Evolutionary conservation across 306 rosid genomes (phyloP), one percentile per base, ranked within the genome.

Genomic region (Parietaria judaica): DNA sequence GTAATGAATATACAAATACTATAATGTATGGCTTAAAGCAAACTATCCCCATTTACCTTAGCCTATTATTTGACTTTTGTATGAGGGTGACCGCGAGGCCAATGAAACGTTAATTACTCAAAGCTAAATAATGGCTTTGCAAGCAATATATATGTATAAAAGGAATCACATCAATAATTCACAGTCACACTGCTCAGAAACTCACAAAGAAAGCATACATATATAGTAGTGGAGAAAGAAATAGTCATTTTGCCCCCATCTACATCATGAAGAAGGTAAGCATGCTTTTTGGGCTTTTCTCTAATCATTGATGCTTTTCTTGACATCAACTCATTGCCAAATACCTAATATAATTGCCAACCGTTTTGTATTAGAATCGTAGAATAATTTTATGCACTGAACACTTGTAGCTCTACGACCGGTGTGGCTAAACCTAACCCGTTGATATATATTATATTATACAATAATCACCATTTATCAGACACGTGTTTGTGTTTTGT

Each of bases 181-280:
- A 10, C 14, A 49, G 9, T 49, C 13, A 10, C 14, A 49, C 13
- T 49, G 14, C 53, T 49, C 53, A 7, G 5, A 49, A 49, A 49
- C 14, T 11, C 13, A 7, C 8, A 8, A n/a, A 49, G 13, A 49
- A 49, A 49, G 53, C 53, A 10, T n/a, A 49, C 6, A 11, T 7
- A 9, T 7, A 49, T 4, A 8, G 9, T 8, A 41, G 53, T 49
- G 53, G 53, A 49, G 10, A 41, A 41, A 41, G 9, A 41, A 41
- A 41, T 1, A 39, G 56, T 54, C 63, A 69, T 61, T 41, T 50
- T 61, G 62, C 6, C 61, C 52, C 14, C 68, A 67, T 52, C 38
- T 54, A 16, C 36, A 54, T 16, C 6, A 48, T 11, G 23, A 47
- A 38, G 15, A 54, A 4, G 45, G 45, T 8, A 41, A 41, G 39